phyloP scores from a whole-genome alignment of 257 asterid genomes.

The Paulownia fortunei region DNA sequence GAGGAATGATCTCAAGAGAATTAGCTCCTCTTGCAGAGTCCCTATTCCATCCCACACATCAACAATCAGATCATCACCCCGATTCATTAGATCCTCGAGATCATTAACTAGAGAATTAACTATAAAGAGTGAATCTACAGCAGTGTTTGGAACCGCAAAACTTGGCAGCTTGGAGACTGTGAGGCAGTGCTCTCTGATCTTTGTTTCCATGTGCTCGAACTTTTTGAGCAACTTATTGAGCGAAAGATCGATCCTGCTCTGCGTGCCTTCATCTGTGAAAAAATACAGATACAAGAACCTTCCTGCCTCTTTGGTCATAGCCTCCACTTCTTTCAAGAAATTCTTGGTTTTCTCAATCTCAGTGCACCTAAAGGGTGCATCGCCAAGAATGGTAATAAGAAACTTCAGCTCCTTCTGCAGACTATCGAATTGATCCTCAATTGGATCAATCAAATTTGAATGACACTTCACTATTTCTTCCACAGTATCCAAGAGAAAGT shows the following conservation, averaged over 20 bases:
- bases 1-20: constrained; percentile 7
- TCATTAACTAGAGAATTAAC: constrained; percentile 36
- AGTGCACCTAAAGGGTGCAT: constrained; percentile 18
- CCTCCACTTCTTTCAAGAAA: not conserved
- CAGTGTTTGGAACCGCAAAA: not conserved
- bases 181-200: constrained; percentile 16
- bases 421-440: constrained; percentile 3
- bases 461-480: constrained; percentile 13
- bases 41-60: constrained; percentile 1
- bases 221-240: constrained; percentile 1
- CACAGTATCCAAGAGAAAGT: constrained; percentile 28
- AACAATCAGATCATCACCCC: not conserved
- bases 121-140: constrained; percentile 15
- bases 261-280: constrained; percentile 17
- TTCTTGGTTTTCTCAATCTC: constrained; percentile 10
- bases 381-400: constrained; percentile 30
- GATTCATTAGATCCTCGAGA: constrained; percentile 18
- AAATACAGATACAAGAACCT: constrained; percentile 8
- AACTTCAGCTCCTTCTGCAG: constrained; percentile 24
- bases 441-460: not conserved
- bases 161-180: constrained; percentile 1
- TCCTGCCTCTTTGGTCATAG: constrained; percentile 21
- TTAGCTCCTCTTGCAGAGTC: constrained; percentile 17
- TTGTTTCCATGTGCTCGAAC: constrained; percentile 5
- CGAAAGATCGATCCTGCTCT: not conserved